phyloP scores from a whole-genome alignment of 2,329 filamentous ascomycete genomes.

The Rutstroemia sydowiana region DNA sequence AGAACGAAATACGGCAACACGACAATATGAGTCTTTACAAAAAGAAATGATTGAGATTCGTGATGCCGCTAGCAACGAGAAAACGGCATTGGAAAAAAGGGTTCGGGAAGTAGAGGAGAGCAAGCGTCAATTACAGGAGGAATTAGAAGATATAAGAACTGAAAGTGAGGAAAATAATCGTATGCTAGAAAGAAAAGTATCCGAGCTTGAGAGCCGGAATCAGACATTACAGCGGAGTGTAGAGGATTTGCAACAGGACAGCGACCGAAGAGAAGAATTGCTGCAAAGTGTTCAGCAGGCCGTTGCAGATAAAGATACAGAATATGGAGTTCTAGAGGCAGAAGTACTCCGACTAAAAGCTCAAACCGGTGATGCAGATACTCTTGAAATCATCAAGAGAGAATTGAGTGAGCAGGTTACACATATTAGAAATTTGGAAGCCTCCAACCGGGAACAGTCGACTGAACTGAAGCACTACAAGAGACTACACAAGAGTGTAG shows the following conservation, averaged over 20 bases:
- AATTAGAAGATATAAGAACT: constrained; percentile 63
- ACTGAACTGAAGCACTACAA: constrained; percentile 75
- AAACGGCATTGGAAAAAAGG: constrained; percentile 59
- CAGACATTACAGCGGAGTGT: constrained; percentile 48
- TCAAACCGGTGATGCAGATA: constrained; percentile 79
- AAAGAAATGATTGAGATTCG: constrained; percentile 46
- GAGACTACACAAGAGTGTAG: constrained; percentile 76
- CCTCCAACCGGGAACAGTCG: constrained; percentile 70
- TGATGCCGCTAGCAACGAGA: constrained; percentile 45
- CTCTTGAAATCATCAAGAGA: constrained; percentile 73
- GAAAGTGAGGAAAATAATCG: constrained; percentile 65
- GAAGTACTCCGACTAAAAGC: constrained; percentile 80
- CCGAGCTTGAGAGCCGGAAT: constrained; percentile 55
- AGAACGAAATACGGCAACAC: constrained; percentile 42
- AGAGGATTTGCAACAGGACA: constrained; percentile 41
- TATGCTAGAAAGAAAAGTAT: constrained; percentile 50
- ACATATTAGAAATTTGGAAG: constrained; percentile 82
- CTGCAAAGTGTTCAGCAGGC: constrained; percentile 28
- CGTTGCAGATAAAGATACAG: constrained; percentile 59
- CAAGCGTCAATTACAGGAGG: constrained; percentile 67
- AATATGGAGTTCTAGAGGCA: constrained; percentile 69
- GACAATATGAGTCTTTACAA: constrained; percentile 43
- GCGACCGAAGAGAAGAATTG: constrained; percentile 29
- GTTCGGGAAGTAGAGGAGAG: constrained; percentile 67
- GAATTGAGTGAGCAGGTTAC: constrained; percentile 86